Conservation (phyloP, 805 yeast genomes). For the Lipomyces yamanashiensis region DNA sequence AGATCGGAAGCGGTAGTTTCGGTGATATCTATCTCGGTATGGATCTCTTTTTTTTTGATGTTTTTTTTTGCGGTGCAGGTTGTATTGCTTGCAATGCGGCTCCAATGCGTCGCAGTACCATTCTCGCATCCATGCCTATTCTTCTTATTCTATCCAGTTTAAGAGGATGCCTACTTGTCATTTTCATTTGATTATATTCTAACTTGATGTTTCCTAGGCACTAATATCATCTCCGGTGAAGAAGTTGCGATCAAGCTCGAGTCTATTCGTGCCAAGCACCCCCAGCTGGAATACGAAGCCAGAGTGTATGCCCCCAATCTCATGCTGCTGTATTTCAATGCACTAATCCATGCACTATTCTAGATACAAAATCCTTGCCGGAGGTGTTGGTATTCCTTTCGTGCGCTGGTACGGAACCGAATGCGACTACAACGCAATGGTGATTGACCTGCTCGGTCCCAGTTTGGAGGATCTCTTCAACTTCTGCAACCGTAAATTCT, state of each 20-base stretch:
- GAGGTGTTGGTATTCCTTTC: conserved; percentile 97
- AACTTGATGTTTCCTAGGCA: conserved; percentile 51
- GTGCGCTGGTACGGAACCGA: conserved; percentile 97
- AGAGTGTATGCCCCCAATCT: conserved; percentile 55
- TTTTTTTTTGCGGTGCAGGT: not conserved
- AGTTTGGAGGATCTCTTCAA: conserved; percentile 93
- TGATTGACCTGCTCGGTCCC: conserved; percentile 93
- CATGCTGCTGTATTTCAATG: not conserved
- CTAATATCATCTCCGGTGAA: conserved; percentile 93
- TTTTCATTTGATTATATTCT: not conserved
- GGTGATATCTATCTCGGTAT: conserved; percentile 87
- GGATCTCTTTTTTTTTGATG: conserved; percentile 15
- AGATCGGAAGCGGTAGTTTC: conserved; percentile 95
- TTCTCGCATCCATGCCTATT: not conserved
- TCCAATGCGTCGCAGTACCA: not conserved
- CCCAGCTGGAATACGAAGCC: conserved; percentile 96
- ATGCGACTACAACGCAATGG: conserved; percentile 96
- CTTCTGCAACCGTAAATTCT: conserved; percentile 91
- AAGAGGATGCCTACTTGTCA: not conserved
- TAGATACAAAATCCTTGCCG: conserved; percentile 81
- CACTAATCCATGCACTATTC: not conserved
- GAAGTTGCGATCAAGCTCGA: conserved; percentile 97
- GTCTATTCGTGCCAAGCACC: conserved; percentile 87
- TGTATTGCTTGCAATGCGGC: too few relatives aligned
- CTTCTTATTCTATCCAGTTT: not conserved